A percentile compares a stretch with the other conserved stretches of the same genome.
Conservation (phyloP, 2,329 filamentous ascomycete genomes). For the Neopestalotiopsis sp. region DNA sequence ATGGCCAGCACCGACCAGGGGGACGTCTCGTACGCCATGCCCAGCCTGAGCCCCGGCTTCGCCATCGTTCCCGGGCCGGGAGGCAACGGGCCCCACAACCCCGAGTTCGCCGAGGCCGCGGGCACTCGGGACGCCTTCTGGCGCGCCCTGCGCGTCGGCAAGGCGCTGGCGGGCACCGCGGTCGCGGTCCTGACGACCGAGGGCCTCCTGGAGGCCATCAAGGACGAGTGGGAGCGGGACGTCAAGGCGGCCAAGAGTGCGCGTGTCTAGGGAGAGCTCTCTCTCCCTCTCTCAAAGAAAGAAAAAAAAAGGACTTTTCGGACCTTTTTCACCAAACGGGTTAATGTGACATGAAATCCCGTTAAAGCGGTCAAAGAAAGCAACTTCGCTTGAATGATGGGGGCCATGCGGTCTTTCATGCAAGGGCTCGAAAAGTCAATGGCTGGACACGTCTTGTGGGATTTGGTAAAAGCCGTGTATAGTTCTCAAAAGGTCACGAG, state of each 20-base stretch:
- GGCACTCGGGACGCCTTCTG: conserved; percentile 53
- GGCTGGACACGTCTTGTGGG: too few relatives aligned
- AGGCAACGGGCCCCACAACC: conserved; percentile 55
- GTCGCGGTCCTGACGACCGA: conserved; percentile 50
- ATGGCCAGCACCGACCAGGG: conserved; percentile 65
- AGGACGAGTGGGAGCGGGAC: conserved; percentile 42
- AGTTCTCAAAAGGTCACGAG: too few relatives aligned
- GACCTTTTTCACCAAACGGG: too few relatives aligned
- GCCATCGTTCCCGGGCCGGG: conserved; percentile 51
- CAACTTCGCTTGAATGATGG: too few relatives aligned
- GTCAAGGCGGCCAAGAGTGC: conserved; percentile 22
- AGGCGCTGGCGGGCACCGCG: conserved; percentile 52
- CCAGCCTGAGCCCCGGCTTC: conserved; percentile 58
- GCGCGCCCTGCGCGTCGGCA: conserved; percentile 50
- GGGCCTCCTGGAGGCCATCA: conserved; percentile 46
- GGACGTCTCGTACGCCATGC: conserved; percentile 61
- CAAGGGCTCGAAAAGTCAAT: too few relatives aligned
- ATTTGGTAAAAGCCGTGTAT: too few relatives aligned
- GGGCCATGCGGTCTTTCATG: neutral
- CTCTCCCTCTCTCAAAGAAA: neutral
- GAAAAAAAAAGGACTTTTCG: neutral
- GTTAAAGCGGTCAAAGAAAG: too few relatives aligned
- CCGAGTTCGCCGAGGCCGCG: conserved; percentile 55
- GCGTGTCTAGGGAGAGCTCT: neutral
- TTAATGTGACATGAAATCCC: too few relatives aligned